phyloP scores from a whole-genome alignment of 2,329 filamentous ascomycete genomes.

The Clarireedia paspali region DNA sequence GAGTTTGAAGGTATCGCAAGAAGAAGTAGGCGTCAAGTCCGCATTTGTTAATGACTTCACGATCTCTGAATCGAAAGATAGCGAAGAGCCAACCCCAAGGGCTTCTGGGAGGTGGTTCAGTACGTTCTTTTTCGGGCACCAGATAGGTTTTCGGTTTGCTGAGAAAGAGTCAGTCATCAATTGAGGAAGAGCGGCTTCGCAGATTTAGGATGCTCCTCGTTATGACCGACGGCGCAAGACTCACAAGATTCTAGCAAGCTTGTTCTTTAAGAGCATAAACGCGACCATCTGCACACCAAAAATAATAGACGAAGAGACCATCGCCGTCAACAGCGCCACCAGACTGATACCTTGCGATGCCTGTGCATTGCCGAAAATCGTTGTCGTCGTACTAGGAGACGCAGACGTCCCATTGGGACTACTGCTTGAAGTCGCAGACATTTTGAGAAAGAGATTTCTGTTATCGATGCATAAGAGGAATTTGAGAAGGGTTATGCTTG shows the following conservation, averaged over 20 bases:
- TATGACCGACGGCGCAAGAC: slow-evolving; percentile 26
- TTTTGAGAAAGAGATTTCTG: not conserved
- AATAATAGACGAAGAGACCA: slow-evolving; percentile 25
- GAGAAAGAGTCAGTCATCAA: slow-evolving; percentile 12
- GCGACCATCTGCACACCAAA: slow-evolving; percentile 46
- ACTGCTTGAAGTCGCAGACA: not conserved
- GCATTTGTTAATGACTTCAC: slow-evolving; percentile 89
- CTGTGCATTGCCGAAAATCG: slow-evolving; percentile 18
- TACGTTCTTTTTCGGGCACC: slow-evolving; percentile 77
- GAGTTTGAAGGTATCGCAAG: slow-evolving; percentile 76
- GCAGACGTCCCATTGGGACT: not conserved
- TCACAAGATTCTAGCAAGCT: slow-evolving; percentile 76
- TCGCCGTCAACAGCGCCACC: slow-evolving; percentile 27
- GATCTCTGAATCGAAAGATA: slow-evolving; percentile 61
- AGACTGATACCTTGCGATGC: slow-evolving; percentile 25
- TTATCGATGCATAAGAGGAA: not conserved
- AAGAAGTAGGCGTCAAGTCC: slow-evolving; percentile 98
- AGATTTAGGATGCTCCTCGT: not conserved
- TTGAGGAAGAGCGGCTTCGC: not conserved
- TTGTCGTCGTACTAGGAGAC: not conserved
- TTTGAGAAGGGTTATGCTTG: not conserved
- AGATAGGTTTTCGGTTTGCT: slow-evolving; percentile 81
- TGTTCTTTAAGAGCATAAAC: slow-evolving; percentile 73
- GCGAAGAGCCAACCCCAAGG: slow-evolving; percentile 43
- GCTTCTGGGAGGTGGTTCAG: slow-evolving; percentile 58